These are phyloP conservation scores for Kuraishia piskuri DNA, from an alignment of 805 yeast species.

Conservation along the genomic window DNA sequence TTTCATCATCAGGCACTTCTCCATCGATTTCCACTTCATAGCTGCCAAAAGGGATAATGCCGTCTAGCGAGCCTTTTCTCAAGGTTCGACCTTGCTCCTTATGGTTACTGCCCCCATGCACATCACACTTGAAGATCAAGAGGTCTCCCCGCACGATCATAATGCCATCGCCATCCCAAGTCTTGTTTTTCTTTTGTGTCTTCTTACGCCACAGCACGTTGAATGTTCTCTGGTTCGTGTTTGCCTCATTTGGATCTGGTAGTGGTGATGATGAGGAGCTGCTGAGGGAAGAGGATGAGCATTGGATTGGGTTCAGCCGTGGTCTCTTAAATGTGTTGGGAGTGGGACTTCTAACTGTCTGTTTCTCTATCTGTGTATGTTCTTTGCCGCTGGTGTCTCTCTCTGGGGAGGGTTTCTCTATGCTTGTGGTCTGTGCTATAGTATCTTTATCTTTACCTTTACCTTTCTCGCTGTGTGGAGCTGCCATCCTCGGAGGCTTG, in stretches of 20 bases:
- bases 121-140: slow-evolving; percentile 22
- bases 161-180: slow-evolving; percentile 92
- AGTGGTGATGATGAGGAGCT: background rate
- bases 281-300: background rate
- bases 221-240: slow-evolving; percentile 4
- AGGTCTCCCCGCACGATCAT: slow-evolving; percentile 25
- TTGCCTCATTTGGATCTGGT: background rate
- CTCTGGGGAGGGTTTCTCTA: background rate
- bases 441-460: background rate
- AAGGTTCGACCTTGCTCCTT: slow-evolving; percentile 9
- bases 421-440: background rate
- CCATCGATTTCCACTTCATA: slow-evolving; percentile 57
- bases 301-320: background rate
- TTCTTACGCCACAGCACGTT: slow-evolving; percentile 61
- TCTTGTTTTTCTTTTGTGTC: slow-evolving; percentile 71
- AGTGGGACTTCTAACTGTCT: background rate
- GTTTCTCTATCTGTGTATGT: background rate
- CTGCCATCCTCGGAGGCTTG: slow-evolving; percentile 35
- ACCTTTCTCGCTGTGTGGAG: background rate
- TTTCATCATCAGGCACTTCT: background rate
- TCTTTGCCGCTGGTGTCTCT: background rate
- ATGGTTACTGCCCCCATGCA: slow-evolving; percentile 14
- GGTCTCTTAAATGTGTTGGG: background rate
- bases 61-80: slow-evolving; percentile 19
- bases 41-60: slow-evolving; percentile 40